Percentiles rank a stretch among this genome's conserved stretches.
Evolutionary conservation across 805 yeast species (phyloP).

Genomic region (Metschnikowia colocasiae): DNA sequence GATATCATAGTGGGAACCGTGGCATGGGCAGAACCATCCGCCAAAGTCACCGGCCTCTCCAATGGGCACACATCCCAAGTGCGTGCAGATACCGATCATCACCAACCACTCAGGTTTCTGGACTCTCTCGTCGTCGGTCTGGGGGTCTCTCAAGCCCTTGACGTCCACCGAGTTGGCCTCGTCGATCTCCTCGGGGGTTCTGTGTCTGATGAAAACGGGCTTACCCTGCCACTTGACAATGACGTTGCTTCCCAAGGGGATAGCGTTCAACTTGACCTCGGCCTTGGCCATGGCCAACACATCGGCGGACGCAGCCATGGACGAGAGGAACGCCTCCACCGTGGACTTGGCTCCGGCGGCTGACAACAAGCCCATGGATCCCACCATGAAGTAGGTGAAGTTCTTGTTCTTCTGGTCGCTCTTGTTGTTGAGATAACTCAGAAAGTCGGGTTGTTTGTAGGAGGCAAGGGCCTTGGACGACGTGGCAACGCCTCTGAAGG

Average conservation of each 20-base stretch:
- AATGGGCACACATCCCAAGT: constrained; percentile 99
- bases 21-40: constrained; percentile 99
- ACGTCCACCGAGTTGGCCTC: constrained; percentile 90
- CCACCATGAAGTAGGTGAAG: constrained; percentile 95
- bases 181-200: constrained; percentile 87
- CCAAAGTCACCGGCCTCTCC: constrained; percentile 99
- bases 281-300: constrained; percentile 99
- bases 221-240: constrained; percentile 99
- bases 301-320: constrained; percentile 98
- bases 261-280: constrained; percentile 88
- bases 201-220: constrained; percentile 99
- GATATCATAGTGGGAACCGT: constrained; percentile 99
- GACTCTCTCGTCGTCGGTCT: constrained; percentile 89
- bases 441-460: constrained; percentile 89
- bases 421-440: constrained; percentile 72
- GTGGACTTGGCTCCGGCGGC: constrained; percentile 97
- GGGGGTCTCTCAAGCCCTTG: constrained; percentile 84
- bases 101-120: constrained; percentile 97
- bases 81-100: constrained; percentile 99
- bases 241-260: constrained; percentile 97
- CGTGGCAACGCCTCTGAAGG: constrained; percentile 50
- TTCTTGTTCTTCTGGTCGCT: constrained; percentile 68
- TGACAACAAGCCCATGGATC: constrained; percentile 83
- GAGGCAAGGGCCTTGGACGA: constrained; percentile 59
- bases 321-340: constrained; percentile 84